A percentile compares a stretch with the other conserved stretches of the same genome.
Conservation (phyloP, 371 early-diverging fungal species). For the Apophysomyces sp. region DNA sequence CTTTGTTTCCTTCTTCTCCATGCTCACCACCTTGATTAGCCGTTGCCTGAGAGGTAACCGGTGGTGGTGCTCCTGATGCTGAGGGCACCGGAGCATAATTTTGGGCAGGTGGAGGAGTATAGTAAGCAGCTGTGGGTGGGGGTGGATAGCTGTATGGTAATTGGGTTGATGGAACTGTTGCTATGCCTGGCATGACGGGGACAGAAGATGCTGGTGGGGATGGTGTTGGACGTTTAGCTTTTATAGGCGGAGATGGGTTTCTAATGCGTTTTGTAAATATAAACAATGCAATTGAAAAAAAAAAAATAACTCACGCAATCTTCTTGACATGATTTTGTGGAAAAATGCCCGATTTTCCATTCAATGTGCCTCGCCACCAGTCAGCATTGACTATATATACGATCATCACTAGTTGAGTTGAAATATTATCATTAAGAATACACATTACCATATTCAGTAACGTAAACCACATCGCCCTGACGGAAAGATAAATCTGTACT, state of each 20-base stretch:
- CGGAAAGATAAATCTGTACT: conserved; percentile 46
- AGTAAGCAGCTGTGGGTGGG: conserved; percentile 44
- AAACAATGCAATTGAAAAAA: background rate
- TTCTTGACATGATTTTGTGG: conserved; percentile 52
- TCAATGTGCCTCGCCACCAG: conserved; percentile 48
- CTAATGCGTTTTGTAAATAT: background rate
- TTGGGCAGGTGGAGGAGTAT: conserved; percentile 25
- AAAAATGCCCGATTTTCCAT: conserved; percentile 48
- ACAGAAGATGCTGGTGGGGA: conserved; percentile 8
- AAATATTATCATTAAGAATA: too few relatives aligned
- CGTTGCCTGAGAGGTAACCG: conserved; percentile 12
- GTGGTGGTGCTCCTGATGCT: conserved; percentile 7
- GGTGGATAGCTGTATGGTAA: conserved; percentile 47
- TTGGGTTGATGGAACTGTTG: conserved; percentile 3
- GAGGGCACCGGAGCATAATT: conserved; percentile 11
- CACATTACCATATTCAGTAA: conserved; percentile 54
- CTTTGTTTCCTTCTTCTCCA: conserved; percentile 23
- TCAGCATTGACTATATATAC: conserved; percentile 43
- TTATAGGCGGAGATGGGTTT: background rate
- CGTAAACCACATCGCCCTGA: conserved; percentile 49
- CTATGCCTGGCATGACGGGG: background rate
- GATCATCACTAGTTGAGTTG: background rate
- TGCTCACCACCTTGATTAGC: conserved; percentile 12
- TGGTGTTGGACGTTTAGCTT: conserved; percentile 3
- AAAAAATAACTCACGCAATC: conserved; percentile 23